A percentile compares a stretch with the other conserved stretches of the same genome.
Evolutionary conservation across 192 early-diverging fungal genomes (phyloP).

Genomic region (Borealophlyctis nickersoniae): DNA sequence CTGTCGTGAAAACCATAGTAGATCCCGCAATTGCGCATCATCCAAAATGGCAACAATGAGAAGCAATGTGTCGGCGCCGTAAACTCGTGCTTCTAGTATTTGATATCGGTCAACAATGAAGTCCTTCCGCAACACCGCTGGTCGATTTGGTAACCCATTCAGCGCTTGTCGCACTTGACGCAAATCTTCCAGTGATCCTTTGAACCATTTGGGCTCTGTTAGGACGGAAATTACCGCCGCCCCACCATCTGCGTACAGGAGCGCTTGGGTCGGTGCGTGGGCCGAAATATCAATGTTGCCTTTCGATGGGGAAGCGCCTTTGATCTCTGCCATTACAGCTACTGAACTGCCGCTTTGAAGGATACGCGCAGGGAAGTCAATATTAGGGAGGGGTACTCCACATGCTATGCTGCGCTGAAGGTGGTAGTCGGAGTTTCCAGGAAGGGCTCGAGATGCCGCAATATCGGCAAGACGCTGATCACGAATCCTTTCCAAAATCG

Average conservation of each 20-base stretch:
- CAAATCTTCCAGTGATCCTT: conserved; percentile 90
- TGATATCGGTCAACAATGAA: conserved; percentile 96
- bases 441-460: conserved; percentile 57
- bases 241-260: conserved; percentile 82
- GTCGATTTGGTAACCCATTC: conserved; percentile 62
- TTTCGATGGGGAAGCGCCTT: conserved; percentile 93
- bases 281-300: conserved; percentile 81
- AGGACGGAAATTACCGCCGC: conserved; percentile 94
- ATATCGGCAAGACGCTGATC: conserved; percentile 80
- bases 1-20: conserved; percentile 70
- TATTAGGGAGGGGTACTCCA: conserved; percentile 68
- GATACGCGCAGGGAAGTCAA: conserved; percentile 78
- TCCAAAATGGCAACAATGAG: conserved; percentile 94
- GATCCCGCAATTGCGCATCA: conserved; percentile 54
- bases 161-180: conserved; percentile 77
- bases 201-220: conserved; percentile 99
- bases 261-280: conserved; percentile 84
- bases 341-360: conserved; percentile 49
- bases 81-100: conserved; percentile 90
- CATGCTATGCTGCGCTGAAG: conserved; percentile 66
- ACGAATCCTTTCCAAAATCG: conserved; percentile 80
- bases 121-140: conserved; percentile 95
- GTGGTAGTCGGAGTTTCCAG: conserved; percentile 70
- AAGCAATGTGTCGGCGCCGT: conserved; percentile 92
- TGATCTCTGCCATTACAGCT: conserved; percentile 96